Evolutionary conservation across 75 land plant genomes (phyloP).

Genomic region (Larix kaempferi): DNA sequence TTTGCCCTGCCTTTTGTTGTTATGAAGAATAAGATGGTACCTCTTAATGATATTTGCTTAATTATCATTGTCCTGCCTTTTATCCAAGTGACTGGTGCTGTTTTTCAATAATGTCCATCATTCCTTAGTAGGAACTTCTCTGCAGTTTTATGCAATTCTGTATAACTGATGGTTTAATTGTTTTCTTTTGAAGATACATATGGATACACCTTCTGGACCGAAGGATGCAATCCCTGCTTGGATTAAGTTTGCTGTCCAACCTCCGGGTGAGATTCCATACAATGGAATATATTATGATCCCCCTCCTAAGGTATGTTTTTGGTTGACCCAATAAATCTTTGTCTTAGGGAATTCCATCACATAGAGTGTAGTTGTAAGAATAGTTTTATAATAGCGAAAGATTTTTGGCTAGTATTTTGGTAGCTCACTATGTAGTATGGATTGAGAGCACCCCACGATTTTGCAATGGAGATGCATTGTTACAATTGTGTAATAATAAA

Average conservation of each 20-base stretch:
- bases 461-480: not conserved
- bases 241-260: slow-evolving; percentile 92
- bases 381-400: not conserved
- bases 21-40: no score
- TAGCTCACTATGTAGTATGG: not conserved
- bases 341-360: not conserved
- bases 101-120: no score
- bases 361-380: not conserved
- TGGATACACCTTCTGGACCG: slow-evolving; percentile 88
- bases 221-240: slow-evolving; percentile 97
- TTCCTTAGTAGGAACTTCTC: no score
- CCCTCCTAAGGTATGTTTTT: slow-evolving; percentile 63
- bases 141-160: no score
- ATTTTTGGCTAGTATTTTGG: not conserved
- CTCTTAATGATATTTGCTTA: no score
- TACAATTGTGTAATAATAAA: not conserved
- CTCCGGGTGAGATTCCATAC: slow-evolving; percentile 94
- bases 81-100: no score
- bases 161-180: not conserved
- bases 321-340: not conserved
- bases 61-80: no score
- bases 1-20: no score
- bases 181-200: slow-evolving; percentile 54
- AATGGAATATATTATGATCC: slow-evolving; percentile 94
- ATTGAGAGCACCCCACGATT: not conserved